Base-by-base conservation (phyloP, 2,329 filamentous ascomycete species). In the Leptographium flavum region DNA sequence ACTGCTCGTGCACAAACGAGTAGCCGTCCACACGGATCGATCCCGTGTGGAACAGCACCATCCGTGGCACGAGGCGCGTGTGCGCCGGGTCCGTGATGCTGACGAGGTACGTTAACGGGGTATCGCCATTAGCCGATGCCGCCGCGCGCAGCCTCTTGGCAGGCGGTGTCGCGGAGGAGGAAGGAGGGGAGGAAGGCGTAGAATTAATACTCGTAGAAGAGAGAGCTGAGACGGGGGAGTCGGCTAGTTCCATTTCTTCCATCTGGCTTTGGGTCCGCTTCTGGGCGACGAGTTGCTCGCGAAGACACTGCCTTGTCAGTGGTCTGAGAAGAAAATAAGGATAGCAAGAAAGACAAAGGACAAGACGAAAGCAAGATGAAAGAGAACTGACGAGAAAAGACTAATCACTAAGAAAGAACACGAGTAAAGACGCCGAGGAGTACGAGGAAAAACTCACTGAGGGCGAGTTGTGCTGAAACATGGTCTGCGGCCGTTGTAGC, bases 41-140 rank as follows among this genome's bases (percentile, higher is more conserved):
- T 10, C 39, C 44, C 4, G 38, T 42, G 32, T 48, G 46, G 27
- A 13, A 10, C n/a, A 50, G 46, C 7, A 25, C 33, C 2, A 50
- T 9, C 37, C 45, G 45, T n/a, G 45, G 47, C 11, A 49, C 17
- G 9, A 42, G 11, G 6, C 41, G 47, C 30, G 32, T 30, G 7
- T 38, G 15, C 14, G 13, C 21, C n/a, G 33, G 19, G 38, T 43
- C 32, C 10, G 46, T 36, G 1, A 49, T 40, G 28, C 44, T 49
- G 25, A 50, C 25, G 19, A 41, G 41, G 33, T 50, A 50, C n/a
- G 40, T 39, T 8, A 49, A 36, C 37, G 14, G 13, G 10, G 45
- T 45, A 5, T 40, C n/a, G 15, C 35, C 19, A 1, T n/a, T 35
- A 8, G 28, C 22, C 17, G 25, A 14, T 7, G 17, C 32, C 17